phyloP scores from a whole-genome alignment of 345 rosid genomes.

The Murraya paniculata region DNA sequence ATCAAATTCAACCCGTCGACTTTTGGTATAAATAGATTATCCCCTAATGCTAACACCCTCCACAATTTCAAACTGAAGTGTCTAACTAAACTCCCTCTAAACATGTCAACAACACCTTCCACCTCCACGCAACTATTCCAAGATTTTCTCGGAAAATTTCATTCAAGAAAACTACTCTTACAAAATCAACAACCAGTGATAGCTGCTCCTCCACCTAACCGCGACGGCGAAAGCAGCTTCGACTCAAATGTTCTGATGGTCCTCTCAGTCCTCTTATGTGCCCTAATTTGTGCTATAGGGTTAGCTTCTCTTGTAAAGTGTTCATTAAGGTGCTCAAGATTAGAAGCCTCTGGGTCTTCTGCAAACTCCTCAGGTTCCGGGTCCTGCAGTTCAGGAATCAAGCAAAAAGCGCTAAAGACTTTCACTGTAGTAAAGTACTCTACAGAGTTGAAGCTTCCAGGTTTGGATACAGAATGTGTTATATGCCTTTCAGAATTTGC shows the following conservation, averaged over 20 bases:
- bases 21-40: not conserved
- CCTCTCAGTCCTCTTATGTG: slow-evolving; percentile 75
- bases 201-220: slow-evolving; percentile 36
- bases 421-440: not conserved
- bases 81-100: too few relatives aligned
- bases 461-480: not conserved
- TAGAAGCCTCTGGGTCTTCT: slow-evolving; percentile 23
- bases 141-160: slow-evolving; percentile 5
- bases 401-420: slow-evolving; percentile 54
- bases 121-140: slow-evolving; percentile 5
- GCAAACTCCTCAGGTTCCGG: slow-evolving; percentile 28
- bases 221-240: slow-evolving; percentile 31
- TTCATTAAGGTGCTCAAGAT: slow-evolving; percentile 37
- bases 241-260: slow-evolving; percentile 70
- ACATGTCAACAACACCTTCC: too few relatives aligned
- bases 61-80: too few relatives aligned
- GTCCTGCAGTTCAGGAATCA: slow-evolving; percentile 58
- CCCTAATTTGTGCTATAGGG: slow-evolving; percentile 68
- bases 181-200: not conserved
- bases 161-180: slow-evolving; percentile 36
- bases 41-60: not conserved
- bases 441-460: not conserved
- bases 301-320: slow-evolving; percentile 62
- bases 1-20: not conserved
- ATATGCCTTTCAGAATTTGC: not conserved